Conservation (phyloP, 176 grass and related monocot genomes). For the Oryza punctata region DNA sequence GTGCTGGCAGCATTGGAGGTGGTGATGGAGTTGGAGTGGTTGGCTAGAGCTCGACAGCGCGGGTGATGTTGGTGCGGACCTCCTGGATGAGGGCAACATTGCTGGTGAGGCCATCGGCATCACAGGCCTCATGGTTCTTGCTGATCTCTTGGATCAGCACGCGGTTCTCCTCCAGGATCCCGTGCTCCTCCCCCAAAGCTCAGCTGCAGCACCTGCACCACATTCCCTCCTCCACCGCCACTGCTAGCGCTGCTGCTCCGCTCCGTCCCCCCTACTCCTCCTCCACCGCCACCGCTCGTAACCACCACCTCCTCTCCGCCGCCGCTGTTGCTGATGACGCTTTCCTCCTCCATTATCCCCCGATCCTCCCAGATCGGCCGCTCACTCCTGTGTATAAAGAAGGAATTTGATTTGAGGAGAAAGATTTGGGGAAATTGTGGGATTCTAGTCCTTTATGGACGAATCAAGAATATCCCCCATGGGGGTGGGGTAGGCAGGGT, state of each 20-base stretch:
- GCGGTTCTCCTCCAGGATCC: conserved; percentile 60
- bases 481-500: not conserved
- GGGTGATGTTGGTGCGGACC: conserved; percentile 64
- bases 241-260: too few relatives aligned
- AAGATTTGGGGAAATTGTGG: not conserved
- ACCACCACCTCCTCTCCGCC: not conserved
- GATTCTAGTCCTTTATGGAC: not conserved
- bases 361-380: too few relatives aligned
- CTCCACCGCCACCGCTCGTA: not conserved
- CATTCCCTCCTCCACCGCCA: not conserved
- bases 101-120: conserved; percentile 48
- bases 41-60: conserved; percentile 52
- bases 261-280: not conserved
- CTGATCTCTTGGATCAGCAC: conserved; percentile 68
- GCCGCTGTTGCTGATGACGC: not conserved
- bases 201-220: conserved; percentile 34
- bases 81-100: conserved; percentile 61
- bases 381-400: not conserved
- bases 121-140: conserved; percentile 58
- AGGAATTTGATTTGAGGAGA: not conserved
- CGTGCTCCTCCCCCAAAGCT: conserved; percentile 49
- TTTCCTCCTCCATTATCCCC: conserved; percentile 26
- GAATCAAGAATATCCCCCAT: not conserved
- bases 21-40: conserved; percentile 40
- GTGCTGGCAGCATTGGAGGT: not conserved